These are phyloP conservation scores for Agrostemma githago DNA, from an alignment of 148 eudicot genomes.

Conservation along the genomic window DNA sequence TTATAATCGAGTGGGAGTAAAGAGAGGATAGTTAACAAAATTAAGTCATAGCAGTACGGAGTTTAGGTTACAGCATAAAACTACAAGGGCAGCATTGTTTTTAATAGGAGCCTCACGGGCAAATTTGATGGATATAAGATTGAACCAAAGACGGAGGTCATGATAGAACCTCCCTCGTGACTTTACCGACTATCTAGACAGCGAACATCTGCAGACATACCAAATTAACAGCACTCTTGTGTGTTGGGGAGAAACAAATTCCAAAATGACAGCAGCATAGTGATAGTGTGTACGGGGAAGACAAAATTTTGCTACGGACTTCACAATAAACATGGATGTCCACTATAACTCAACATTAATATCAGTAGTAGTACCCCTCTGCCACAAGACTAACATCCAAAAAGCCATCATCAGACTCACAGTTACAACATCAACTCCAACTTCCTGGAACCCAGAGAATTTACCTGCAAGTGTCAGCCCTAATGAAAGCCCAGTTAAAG, in stretches of 20 bases:
- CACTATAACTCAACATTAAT: neutral
- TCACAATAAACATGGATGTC: neutral
- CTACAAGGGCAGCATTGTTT: no score
- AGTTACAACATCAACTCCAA: neutral
- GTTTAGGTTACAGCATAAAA: no score
- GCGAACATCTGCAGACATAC: neutral
- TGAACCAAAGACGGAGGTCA: no score
- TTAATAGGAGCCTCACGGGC: no score
- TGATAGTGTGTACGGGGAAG: neutral
- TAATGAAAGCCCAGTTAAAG: neutral
- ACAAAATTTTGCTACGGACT: neutral
- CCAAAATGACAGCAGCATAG: no score
- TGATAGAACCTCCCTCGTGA: no score
- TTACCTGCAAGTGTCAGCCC: neutral
- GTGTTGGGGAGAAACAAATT: neutral
- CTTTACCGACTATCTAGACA: no score
- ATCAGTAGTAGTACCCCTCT: neutral
- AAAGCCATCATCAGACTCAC: neutral
- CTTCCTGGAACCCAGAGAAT: neutral
- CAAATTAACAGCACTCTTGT: neutral
- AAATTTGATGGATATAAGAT: no score
- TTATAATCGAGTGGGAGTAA: no score
- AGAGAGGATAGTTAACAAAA: no score
- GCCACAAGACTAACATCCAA: neutral
- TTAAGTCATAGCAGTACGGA: no score